Base-by-base conservation (phyloP, 2,329 filamentous ascomycete species). In the Aureobasidium uvarum region DNA sequence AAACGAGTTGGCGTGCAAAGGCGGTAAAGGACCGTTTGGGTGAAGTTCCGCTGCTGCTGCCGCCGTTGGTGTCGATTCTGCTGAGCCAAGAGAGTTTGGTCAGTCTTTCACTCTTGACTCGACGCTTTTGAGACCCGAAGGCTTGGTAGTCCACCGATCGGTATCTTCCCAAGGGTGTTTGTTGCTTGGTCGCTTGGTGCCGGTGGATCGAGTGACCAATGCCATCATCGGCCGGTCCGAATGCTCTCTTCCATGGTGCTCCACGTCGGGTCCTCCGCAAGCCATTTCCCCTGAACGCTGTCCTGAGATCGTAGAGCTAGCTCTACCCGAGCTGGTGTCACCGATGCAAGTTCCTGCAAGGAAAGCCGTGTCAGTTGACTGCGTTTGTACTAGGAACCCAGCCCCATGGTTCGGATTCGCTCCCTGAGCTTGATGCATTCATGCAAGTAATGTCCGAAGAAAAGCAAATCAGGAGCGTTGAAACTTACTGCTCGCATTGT, bases 201-300 rank as follows among this genome's bases (percentile, higher is more conserved):
- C 28, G 45, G 31, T 62, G 43, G 58, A n/a, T 45, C 20, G 39
- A 48, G 36, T 64, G 50, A 48, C 11, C 43, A 48, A 48, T 60
- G 31, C 51, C 14, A 51, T 67, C 62, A 67, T 60, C 60, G 65
- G 38, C 63, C 50, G 33, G 48, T 59, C 65, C 62, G 67, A n/a
- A 67, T 58, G 52, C 59, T 67, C 33, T 68, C 63, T 33, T 66
- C 45, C 25, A 86, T 84, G 23, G 77, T 77, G 18, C 78, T 77
- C 66, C 87, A 75, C 8, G 82, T 78, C 3, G 86, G 86, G 71
- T 88, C 86, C 67, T 88, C 86, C 43, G 77, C 76, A 51, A 87
- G 77, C 85, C 85, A 88, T 75, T 86, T 85, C 45, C 84, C 83
- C 68, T 84, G 83, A 48, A 81, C 76, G 50, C 77, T 71, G 71